Evolutionary conservation across 2,329 filamentous ascomycete genomes (phyloP), one percentile per base, ranked within the genome.

Genomic region (Hypoxylon sp.): DNA sequence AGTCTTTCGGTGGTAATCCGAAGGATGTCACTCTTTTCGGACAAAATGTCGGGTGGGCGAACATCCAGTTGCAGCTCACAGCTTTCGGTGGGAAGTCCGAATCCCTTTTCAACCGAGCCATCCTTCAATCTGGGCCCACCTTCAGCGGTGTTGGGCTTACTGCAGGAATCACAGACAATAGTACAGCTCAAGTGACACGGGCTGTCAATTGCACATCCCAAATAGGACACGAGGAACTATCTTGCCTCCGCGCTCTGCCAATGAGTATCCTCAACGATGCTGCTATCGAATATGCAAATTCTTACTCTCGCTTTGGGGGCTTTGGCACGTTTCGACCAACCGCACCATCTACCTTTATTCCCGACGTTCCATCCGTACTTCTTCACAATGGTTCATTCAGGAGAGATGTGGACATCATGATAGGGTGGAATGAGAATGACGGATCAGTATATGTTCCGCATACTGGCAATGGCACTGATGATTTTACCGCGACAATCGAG

Each of bases 31-130:
- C 45, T 8, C 26, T 49, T 32, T 48, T 30, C 2, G 26, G 48
- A 11, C 30, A 38, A 4, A 22, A 38, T 9, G 6, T 38, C n/a
- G 14, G 48, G 18, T 51, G 20, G 20, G 12, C 18, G 1, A 51
- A 24, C 20, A 20, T 36, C 38, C 12, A 38, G 20, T 22, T 38
- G 18, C 30, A 51, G 32, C n/a, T 26, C 11, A 51, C 32, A n/a
- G 12, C 20, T 6, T 33, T 24, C 9, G 14, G 18, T 16, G 32
- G 16, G 18, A 51, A 26, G 3, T 14, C 48, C 20, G 16, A 38
- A 9, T 33, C 32, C 32, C 32, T 38, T 51, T 51, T 49, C 45
- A 49, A 49, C 26, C n/a, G n/a, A 49, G 45, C 26, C n/a, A 32
- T 32, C 26, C 45, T 49, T 20, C 45, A 20, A 32, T 49, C 28